These are phyloP conservation scores for Salix arbutifolia DNA, from an alignment of 345 rosid species.

Conservation along the genomic window DNA sequence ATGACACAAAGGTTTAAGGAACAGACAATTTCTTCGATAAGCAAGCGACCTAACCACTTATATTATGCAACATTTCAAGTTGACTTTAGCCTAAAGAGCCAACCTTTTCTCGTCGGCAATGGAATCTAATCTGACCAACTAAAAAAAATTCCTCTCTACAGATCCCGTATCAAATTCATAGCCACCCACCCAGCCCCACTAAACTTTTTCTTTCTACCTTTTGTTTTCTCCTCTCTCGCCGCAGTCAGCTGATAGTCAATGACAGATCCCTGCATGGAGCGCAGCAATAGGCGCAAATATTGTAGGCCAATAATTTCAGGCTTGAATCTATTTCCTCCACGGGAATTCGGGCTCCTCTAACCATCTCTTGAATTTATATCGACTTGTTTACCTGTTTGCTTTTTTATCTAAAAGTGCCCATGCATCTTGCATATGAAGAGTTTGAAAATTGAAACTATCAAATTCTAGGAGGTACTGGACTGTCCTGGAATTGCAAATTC, in stretches of 20 bases:
- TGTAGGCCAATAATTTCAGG: background rate
- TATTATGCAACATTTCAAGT: background rate
- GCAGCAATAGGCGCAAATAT: background rate
- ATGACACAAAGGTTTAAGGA: background rate
- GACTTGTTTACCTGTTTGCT: background rate
- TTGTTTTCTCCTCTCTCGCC: background rate
- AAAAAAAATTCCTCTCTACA: background rate
- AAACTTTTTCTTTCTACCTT: background rate
- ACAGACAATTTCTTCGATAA: background rate
- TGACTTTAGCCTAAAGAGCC: constrained; percentile 9
- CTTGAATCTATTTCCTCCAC: background rate
- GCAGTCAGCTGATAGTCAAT: background rate
- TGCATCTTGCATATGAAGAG: background rate
- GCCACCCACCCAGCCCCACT: background rate
- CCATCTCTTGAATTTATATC: background rate
- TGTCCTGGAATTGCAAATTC: background rate
- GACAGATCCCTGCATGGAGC: background rate
- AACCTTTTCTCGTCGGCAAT: background rate
- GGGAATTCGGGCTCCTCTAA: background rate
- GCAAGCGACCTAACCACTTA: background rate
- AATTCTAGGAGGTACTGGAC: background rate
- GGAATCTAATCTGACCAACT: background rate
- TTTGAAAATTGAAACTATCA: too few relatives aligned
- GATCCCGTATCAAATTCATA: background rate
- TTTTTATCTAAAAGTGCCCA: background rate